Evolutionary conservation across 139 green algal species (phyloP), one percentile per base, ranked within the genome.

Genomic region (Yamagishiella unicocca): DNA sequence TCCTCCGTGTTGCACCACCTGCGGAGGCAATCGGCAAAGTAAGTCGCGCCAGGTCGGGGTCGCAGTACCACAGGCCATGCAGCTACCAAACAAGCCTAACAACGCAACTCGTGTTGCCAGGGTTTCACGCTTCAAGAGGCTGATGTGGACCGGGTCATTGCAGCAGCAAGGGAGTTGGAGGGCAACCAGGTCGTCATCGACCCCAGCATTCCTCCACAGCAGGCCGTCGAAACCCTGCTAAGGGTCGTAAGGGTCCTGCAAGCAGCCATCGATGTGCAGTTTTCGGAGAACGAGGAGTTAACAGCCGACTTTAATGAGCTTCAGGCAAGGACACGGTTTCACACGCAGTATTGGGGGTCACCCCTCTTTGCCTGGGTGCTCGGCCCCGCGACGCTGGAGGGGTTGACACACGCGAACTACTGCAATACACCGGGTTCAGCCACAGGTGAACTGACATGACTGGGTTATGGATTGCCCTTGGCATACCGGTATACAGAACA

Each of bases 221-320:
- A 88, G 70, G 76, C 62, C 2, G 17, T 88, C 1, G 87, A 91
- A 50, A 78, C 78, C 33, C 75, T 90, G 10, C 25, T 87, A 27
- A 68, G 83, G 25, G 67, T 74, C 4, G 43, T 91, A 1, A 58
- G 90, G 3, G 22, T 93, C 25, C 42, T 93, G 83, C 90, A 93
- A 58, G 37, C 83, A 8, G 90, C 74, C 1, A 12, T 93, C 24
- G 90, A 91, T 42, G 46, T 91, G 22, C 90, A 93, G 79, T 90
- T 93, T 27, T 82, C 67, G 0, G 90, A 93, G 61, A 90, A 89
- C 42, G 90, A 93, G 72, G 79, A 88, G 46, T 86, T 94, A 14
- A 93, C 93, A 42, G 92, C 90, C 40, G 85, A 94, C 53, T 96
- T 92, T 54, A 89, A 84, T 46, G 91, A 89, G 76, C 64, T 96